phyloP scores from a whole-genome alignment of 805 yeast genomes.

The Wickerhamiella dianesei region DNA sequence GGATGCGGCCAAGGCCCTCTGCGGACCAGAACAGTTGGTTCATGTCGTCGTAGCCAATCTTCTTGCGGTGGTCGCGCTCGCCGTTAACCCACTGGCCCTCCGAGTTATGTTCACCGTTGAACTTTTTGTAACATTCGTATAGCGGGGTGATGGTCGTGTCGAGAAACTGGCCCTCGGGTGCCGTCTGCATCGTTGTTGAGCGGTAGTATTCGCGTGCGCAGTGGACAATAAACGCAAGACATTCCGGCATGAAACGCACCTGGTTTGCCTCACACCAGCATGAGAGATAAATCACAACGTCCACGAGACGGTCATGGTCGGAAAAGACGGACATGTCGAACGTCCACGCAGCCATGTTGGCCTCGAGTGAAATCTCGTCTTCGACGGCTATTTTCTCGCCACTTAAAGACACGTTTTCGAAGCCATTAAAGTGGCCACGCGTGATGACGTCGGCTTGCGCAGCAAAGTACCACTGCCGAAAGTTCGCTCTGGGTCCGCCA shows the following conservation, averaged over 20 bases:
- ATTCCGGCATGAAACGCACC: conserved; percentile 77
- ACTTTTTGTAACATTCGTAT: conserved; percentile 45
- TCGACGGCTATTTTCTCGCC: not conserved
- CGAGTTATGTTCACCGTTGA: conserved; percentile 32
- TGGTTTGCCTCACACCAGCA: conserved; percentile 91
- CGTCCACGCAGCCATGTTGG: conserved; percentile 37
- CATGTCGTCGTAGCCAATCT: conserved; percentile 81
- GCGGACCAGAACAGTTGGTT: conserved; percentile 80
- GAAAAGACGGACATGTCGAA: conserved; percentile 36
- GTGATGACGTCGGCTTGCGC: conserved; percentile 47
- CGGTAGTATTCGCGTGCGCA: conserved; percentile 55
- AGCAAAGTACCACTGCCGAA: conserved; percentile 66
- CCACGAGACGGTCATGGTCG: conserved; percentile 44
- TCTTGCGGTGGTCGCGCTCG: conserved; percentile 51
- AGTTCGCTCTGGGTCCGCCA: conserved; percentile 58
- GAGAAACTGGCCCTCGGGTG: conserved; percentile 29
- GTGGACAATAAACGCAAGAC: conserved; percentile 70
- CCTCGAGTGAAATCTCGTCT: conserved; percentile 29
- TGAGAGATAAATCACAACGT: conserved; percentile 53
- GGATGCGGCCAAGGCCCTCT: conserved; percentile 48
- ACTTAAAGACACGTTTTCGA: not conserved
- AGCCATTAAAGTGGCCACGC: not conserved
- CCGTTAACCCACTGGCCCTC: conserved; percentile 34
- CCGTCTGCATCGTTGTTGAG: conserved; percentile 26
- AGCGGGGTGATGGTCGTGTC: conserved; percentile 65